A percentile compares a stretch with the other conserved stretches of the same genome.
Conservation (phyloP, 2,329 filamentous ascomycete species). For the Cladorrhinum sp. region DNA sequence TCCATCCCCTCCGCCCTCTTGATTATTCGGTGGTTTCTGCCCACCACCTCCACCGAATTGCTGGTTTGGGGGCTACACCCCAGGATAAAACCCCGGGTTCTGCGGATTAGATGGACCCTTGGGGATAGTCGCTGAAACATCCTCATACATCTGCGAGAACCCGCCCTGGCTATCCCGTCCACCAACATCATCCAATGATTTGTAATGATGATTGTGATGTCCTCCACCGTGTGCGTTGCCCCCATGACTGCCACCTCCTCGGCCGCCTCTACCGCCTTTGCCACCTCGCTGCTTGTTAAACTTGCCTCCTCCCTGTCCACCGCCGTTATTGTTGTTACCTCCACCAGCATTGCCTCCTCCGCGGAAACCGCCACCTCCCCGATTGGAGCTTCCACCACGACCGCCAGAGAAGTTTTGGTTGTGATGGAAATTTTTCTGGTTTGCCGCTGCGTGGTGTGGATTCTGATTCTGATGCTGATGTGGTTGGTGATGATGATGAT, state of each 20-base stretch:
- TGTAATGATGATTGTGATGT: conserved; percentile 54
- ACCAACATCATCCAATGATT: conserved; percentile 65
- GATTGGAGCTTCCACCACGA: background rate
- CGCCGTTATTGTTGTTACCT: conserved; percentile 26
- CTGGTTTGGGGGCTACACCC: conserved; percentile 8
- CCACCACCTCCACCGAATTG: background rate
- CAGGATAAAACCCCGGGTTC: conserved; percentile 18
- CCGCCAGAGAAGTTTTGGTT: conserved; percentile 29
- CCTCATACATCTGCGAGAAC: conserved; percentile 47
- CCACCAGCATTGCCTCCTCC: conserved; percentile 5
- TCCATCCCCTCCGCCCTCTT: conserved; percentile 7
- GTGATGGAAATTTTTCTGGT: conserved; percentile 31
- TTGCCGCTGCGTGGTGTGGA: conserved; percentile 1
- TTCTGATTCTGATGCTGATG: conserved; percentile 1
- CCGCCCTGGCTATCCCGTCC: conserved; percentile 45
- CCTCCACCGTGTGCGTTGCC: conserved; percentile 29
- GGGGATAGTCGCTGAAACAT: conserved; percentile 29
- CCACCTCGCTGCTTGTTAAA: background rate
- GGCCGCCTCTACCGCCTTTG: background rate
- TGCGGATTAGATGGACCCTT: conserved; percentile 20
- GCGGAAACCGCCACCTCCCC: conserved; percentile 32
- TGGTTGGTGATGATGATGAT: conserved; percentile 23
- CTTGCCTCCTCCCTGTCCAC: background rate
- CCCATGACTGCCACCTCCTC: conserved; percentile 6
- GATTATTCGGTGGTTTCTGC: conserved; percentile 3